Percentiles rank a stretch among this genome's conserved stretches.
Evolutionary conservation across 2,329 filamentous ascomycete genomes (phyloP).

Genomic region (Trichoderma atrobrunneum): DNA sequence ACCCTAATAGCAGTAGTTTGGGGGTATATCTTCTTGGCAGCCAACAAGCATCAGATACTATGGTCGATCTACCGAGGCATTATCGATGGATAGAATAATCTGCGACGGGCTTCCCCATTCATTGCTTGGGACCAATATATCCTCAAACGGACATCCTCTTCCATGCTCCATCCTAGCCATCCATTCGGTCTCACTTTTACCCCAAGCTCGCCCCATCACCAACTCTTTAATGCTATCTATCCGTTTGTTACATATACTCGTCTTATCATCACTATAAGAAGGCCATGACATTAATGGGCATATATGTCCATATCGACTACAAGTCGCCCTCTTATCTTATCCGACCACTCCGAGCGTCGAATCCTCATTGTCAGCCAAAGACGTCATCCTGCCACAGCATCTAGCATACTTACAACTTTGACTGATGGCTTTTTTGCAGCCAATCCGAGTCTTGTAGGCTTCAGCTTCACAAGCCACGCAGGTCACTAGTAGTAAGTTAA

Average conservation of each 20-base stretch:
- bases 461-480: background rate
- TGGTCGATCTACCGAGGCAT: background rate
- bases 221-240: background rate
- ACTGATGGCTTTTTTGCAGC: background rate
- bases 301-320: background rate
- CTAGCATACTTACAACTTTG: background rate
- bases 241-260: background rate
- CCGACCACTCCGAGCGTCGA: constrained; percentile 2
- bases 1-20: background rate
- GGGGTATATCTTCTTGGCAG: background rate
- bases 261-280: background rate
- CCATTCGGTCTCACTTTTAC: background rate
- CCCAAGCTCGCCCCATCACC: background rate
- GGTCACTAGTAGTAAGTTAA: background rate
- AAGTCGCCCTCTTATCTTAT: background rate
- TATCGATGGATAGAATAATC: background rate
- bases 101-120: background rate
- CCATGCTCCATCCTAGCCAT: background rate
- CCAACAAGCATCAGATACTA: background rate
- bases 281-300: rapidly evolving
- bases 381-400: background rate
- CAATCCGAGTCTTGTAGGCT: background rate
- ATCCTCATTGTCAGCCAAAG: background rate
- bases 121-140: background rate
- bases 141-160: background rate